These are phyloP conservation scores for Lolium rigidum DNA, from an alignment of 176 grass and related monocot species.

Conservation along the genomic window DNA sequence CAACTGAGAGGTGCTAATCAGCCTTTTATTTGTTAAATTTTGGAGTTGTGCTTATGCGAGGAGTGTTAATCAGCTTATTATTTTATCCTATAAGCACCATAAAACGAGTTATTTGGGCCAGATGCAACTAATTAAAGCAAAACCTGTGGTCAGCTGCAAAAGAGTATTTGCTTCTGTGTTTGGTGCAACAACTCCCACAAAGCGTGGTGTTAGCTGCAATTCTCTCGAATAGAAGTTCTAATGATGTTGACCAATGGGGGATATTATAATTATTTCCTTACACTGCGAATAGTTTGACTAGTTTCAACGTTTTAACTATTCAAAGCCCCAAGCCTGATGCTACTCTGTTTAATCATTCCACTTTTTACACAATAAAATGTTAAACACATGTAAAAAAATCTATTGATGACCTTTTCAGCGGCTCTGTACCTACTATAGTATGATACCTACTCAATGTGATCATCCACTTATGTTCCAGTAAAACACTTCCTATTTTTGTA, in stretches of 20 bases:
- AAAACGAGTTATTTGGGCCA: no score
- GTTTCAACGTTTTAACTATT: neutral
- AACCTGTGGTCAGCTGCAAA: no score
- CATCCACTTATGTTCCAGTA: neutral
- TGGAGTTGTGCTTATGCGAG: no score
- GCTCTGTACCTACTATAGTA: neutral
- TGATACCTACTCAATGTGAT: neutral
- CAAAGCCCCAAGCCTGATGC: neutral
- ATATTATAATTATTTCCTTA: neutral
- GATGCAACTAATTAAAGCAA: no score
- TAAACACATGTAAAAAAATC: neutral
- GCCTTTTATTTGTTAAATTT: no score
- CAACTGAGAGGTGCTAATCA: no score
- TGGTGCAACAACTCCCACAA: no score
- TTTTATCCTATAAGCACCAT: no score
- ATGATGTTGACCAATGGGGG: neutral
- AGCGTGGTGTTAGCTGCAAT: no score
- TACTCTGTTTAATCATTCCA: neutral
- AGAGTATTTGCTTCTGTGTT: no score
- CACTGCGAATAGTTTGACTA: neutral
- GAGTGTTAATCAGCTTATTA: no score
- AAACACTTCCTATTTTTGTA: neutral
- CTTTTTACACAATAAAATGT: neutral
- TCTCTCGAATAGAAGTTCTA: neutral
- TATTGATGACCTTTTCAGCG: neutral